Evolutionary conservation across 164 flowering plant species (phyloP).

Genomic region (Amborella trichopoda): DNA sequence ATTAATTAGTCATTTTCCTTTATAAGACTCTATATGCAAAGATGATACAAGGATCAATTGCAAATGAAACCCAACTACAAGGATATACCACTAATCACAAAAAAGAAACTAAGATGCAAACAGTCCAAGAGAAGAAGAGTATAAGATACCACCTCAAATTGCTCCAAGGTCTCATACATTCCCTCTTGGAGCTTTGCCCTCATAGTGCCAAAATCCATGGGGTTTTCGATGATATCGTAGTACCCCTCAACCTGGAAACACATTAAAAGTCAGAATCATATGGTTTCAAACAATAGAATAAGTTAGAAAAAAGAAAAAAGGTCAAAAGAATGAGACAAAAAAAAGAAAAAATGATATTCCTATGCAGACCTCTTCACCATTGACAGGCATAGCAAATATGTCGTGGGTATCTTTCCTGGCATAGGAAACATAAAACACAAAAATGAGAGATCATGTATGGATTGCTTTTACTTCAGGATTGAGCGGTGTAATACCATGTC

Average conservation of each 20-base stretch:
- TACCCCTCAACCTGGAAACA: conserved; percentile 48
- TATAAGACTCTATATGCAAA: too few species aligned
- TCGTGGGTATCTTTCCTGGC: conserved; percentile 55
- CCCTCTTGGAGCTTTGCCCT: conserved; percentile 79
- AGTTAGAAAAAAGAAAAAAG: background rate
- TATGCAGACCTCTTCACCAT: conserved; percentile 48
- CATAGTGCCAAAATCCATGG: conserved; percentile 86
- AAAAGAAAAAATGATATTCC: background rate
- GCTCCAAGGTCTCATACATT: conserved; percentile 41
- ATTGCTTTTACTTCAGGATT: too few species aligned
- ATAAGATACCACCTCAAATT: conserved; percentile 48
- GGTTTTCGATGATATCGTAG: conserved; percentile 60
- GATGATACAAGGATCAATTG: background rate
- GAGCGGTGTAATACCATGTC: too few species aligned
- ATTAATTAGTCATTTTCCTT: too few species aligned
- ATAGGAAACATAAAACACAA: too few species aligned
- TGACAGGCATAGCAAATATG: conserved; percentile 72
- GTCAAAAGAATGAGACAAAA: background rate
- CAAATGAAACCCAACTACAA: too few species aligned
- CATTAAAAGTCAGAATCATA: background rate
- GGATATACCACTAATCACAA: too few species aligned
- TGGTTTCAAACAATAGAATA: background rate
- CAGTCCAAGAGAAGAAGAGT: conserved; percentile 2
- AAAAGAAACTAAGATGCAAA: too few species aligned
- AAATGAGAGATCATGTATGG: too few species aligned